A percentile compares a stretch with the other conserved stretches of the same genome.
Conservation (phyloP, 257 asterid genomes). For the Gynochthodes officinalis region DNA sequence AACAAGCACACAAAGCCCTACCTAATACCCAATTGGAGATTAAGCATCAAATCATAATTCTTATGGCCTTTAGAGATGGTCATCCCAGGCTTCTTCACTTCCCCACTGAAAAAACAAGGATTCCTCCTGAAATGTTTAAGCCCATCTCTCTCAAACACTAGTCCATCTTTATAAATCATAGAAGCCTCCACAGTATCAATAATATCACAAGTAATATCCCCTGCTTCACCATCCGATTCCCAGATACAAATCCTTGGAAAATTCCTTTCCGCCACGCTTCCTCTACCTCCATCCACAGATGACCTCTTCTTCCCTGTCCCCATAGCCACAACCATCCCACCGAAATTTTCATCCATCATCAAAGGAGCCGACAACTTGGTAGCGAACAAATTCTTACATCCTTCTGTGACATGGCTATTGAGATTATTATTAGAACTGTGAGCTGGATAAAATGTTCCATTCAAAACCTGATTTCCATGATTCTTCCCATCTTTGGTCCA, state of each 20-base stretch:
- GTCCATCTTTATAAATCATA: conserved; percentile 56
- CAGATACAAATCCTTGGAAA: conserved; percentile 88
- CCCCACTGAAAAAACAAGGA: conserved; percentile 56
- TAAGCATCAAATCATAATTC: conserved; percentile 92
- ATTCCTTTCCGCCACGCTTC: conserved; percentile 47
- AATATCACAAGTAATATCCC: conserved; percentile 96
- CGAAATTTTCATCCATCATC: conserved; percentile 38
- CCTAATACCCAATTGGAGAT: conserved; percentile 98
- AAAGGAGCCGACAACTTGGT: conserved; percentile 48
- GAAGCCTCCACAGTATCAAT: conserved; percentile 83
- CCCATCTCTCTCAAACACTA: conserved; percentile 49
- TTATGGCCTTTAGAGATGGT: conserved; percentile 91
- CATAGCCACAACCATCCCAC: conserved; percentile 37
- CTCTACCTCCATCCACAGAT: conserved; percentile 49
- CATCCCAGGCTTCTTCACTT: conserved; percentile 83
- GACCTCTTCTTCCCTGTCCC: conserved; percentile 58
- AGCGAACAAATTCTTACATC: conserved; percentile 31
- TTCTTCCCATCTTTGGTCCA: conserved; percentile 52
- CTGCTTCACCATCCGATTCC: conserved; percentile 98
- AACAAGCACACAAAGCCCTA: conserved; percentile 16
- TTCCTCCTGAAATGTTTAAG: conserved; percentile 71
- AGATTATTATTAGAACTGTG: conserved; percentile 21
- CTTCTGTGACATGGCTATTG: conserved; percentile 7
- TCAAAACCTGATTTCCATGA: conserved; percentile 38
- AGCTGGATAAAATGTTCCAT: conserved; percentile 76